Percentiles rank a stretch among this genome's conserved stretches.
These are phyloP conservation scores for Chlorella sorokiniana DNA, from an alignment of 139 green algal species.

Conservation along the genomic window DNA sequence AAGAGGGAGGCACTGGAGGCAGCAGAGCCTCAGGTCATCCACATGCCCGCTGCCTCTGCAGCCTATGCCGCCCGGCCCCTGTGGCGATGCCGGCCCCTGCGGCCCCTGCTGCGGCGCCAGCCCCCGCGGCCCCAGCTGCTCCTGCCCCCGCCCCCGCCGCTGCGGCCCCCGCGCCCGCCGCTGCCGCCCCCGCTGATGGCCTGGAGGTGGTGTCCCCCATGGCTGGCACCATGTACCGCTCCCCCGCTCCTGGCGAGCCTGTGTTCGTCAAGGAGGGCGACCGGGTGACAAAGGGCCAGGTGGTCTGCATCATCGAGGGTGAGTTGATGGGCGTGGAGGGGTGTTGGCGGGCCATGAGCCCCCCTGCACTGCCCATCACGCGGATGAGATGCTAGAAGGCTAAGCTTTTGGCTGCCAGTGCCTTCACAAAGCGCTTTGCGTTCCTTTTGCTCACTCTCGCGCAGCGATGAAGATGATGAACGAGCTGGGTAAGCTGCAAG, in stretches of 20 bases:
- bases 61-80: slow-evolving; percentile 37
- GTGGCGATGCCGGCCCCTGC: slow-evolving; percentile 35
- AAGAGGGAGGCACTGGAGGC: slow-evolving; percentile 85
- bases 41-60: slow-evolving; percentile 16
- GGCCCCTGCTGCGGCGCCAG: slow-evolving; percentile 42
- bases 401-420: neutral
- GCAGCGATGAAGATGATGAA: slow-evolving; percentile 94
- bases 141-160: slow-evolving; percentile 38
- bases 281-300: slow-evolving; percentile 92
- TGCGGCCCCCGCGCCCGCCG: slow-evolving; percentile 30
- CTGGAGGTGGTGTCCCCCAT: slow-evolving; percentile 71
- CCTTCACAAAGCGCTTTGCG: neutral
- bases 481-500: slow-evolving; percentile 81
- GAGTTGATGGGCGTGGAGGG: neutral
- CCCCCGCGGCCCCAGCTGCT: slow-evolving; percentile 3
- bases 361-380: neutral
- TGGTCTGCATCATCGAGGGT: slow-evolving; percentile 95
- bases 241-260: slow-evolving; percentile 89
- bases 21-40: slow-evolving; percentile 51
- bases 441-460: neutral
- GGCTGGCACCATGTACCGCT: slow-evolving; percentile 79
- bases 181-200: slow-evolving; percentile 48
- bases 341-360: too few species aligned
- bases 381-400: neutral
- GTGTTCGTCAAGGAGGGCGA: slow-evolving; percentile 92